Percentiles rank a stretch among this genome's conserved stretches.
Conservation (phyloP, 1,284 basidiomycete species). For the Ceratobasidium papillatum region DNA sequence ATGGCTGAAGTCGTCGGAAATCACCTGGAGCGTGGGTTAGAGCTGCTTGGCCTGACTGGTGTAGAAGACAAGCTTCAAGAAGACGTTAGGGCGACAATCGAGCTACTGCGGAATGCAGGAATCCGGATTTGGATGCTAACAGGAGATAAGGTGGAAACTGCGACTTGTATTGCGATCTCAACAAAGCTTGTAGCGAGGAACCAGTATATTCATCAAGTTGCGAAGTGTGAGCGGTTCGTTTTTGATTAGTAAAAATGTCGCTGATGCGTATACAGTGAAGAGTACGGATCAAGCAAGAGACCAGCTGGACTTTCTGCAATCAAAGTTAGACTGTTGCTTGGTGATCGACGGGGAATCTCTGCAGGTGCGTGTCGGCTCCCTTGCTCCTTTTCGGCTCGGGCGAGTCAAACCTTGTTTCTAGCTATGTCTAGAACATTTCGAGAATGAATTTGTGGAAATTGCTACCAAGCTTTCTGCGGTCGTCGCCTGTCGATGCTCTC, state of each 20-base stretch:
- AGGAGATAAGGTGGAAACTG: constrained; percentile 99
- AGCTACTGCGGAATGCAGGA: constrained; percentile 93
- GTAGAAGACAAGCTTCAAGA: constrained; percentile 99
- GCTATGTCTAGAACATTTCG: constrained; percentile 90
- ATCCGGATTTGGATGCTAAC: constrained; percentile 99
- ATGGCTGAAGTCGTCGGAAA: constrained; percentile 79
- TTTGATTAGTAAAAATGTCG: not conserved
- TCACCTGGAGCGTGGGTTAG: constrained; percentile 87
- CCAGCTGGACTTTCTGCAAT: constrained; percentile 93
- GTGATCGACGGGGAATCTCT: constrained; percentile 99
- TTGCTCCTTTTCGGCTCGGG: not conserved
- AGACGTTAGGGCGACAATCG: constrained; percentile 93
- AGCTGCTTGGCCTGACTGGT: constrained; percentile 92
- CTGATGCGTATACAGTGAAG: constrained; percentile 65
- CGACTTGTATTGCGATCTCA: constrained; percentile 97
- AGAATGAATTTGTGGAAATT: constrained; percentile 94
- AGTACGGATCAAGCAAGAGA: constrained; percentile 84
- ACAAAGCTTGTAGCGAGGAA: constrained; percentile 95
- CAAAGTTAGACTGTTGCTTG: constrained; percentile 95
- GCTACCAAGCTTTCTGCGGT: constrained; percentile 96
- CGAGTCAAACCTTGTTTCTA: constrained; percentile 50
- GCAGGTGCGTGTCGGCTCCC: constrained; percentile 61
- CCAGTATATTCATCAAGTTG: constrained; percentile 97
- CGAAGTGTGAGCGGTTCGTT: constrained; percentile 75
- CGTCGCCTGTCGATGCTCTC: constrained; percentile 97